These are phyloP conservation scores for Nicotiana tomentosiformis DNA, from an alignment of 257 asterid species.

Conservation along the genomic window DNA sequence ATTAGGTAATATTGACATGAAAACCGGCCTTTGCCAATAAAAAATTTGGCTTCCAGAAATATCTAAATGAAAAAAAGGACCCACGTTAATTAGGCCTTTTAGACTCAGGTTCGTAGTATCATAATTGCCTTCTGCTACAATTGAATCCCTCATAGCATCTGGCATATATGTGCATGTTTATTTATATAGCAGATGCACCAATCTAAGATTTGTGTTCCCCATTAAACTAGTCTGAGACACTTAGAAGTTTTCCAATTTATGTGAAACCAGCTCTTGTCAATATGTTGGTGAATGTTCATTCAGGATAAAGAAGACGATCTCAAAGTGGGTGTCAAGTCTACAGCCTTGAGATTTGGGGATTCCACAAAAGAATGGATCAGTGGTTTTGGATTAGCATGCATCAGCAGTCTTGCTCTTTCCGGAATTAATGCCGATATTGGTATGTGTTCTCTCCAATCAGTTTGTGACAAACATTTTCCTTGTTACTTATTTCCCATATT, in stretches of 20 bases:
- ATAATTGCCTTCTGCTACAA: neutral
- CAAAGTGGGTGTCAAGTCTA: constrained; percentile 85
- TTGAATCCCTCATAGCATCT: neutral
- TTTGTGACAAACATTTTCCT: neutral
- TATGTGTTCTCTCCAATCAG: constrained; percentile 11
- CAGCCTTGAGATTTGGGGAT: constrained; percentile 84
- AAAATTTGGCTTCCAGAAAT: neutral
- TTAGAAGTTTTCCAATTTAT: neutral
- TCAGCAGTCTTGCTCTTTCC: constrained; percentile 63
- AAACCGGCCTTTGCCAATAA: neutral
- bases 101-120: neutral
- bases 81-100: neutral
- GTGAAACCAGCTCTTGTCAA: neutral
- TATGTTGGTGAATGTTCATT: neutral
- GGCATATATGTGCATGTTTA: neutral
- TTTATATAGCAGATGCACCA: neutral
- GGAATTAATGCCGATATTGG: constrained; percentile 75
- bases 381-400: constrained; percentile 77
- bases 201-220: neutral
- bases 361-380: constrained; percentile 72
- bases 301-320: constrained; percentile 88
- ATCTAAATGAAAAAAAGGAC: neutral
- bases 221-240: neutral
- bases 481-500: neutral
- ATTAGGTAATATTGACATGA: neutral